Conservation (phyloP, 2,329 filamentous ascomycete species). For the Xylariaceae sp. region DNA sequence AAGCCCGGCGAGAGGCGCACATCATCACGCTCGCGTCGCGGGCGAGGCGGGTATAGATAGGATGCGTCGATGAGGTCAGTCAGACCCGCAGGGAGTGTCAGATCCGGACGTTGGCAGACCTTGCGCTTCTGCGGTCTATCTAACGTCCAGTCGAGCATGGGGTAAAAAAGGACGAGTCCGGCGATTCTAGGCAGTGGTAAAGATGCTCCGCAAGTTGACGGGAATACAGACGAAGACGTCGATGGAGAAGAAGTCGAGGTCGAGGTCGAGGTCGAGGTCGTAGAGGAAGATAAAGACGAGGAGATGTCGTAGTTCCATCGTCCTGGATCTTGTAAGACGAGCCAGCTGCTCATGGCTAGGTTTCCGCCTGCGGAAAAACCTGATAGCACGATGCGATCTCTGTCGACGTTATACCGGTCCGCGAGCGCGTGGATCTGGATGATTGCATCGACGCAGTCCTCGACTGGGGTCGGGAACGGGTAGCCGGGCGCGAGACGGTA, state of each 20-base stretch:
- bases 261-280: too few relatives aligned
- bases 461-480: slow-evolving; percentile 58
- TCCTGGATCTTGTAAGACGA: slow-evolving; percentile 21
- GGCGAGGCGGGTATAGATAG: slow-evolving; percentile 50
- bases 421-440: slow-evolving; percentile 52
- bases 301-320: slow-evolving; percentile 24
- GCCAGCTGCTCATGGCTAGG: slow-evolving; percentile 40
- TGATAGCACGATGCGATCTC: slow-evolving; percentile 48
- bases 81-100: slow-evolving; percentile 50
- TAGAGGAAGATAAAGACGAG: slow-evolving; percentile 11
- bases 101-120: slow-evolving; percentile 48
- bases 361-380: slow-evolving; percentile 61
- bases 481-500: slow-evolving; percentile 60
- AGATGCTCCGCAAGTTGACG: too few relatives aligned
- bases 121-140: slow-evolving; percentile 50
- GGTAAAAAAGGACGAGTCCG: slow-evolving; percentile 58
- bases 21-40: slow-evolving; percentile 39
- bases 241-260: too few relatives aligned
- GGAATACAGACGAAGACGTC: too few relatives aligned
- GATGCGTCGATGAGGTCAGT: slow-evolving; percentile 58
- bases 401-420: slow-evolving; percentile 52
- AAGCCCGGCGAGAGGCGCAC: slow-evolving; percentile 47
- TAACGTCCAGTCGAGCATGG: slow-evolving; percentile 54
- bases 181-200: slow-evolving; percentile 40
- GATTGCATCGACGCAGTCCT: slow-evolving; percentile 60